Percentiles rank a stretch among this genome's conserved stretches.
These are phyloP conservation scores for Phylloporus scabripes DNA, from an alignment of 768 basidiomycete species.

Conservation along the genomic window DNA sequence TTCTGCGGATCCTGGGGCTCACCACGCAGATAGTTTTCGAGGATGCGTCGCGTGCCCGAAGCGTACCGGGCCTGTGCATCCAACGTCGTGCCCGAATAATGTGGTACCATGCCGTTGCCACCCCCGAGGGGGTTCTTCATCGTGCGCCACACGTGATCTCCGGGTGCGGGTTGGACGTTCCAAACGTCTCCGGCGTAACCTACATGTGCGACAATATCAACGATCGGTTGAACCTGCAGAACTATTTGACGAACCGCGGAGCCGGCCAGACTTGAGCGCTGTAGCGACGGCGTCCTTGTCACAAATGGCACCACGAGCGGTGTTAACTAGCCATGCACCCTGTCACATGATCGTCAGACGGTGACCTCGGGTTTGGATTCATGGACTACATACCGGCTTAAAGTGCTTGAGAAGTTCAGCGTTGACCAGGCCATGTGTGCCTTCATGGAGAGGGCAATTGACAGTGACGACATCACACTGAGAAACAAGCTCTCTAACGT, in stretches of 20 bases:
- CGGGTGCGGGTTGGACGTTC: conserved; percentile 82
- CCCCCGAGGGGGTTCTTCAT: conserved; percentile 75
- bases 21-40: conserved; percentile 60
- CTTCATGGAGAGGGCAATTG: conserved; percentile 82
- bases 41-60: conserved; percentile 58
- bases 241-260: conserved; percentile 40
- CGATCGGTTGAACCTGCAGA: not conserved
- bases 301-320: conserved; percentile 85
- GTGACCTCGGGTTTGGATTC: no score
- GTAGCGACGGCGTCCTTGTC: conserved; percentile 73
- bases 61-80: conserved; percentile 88
- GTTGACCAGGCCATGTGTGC: conserved; percentile 73
- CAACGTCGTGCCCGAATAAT: conserved; percentile 82
- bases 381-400: conserved; percentile 40
- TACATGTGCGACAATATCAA: not conserved
- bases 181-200: conserved; percentile 59
- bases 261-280: conserved; percentile 70
- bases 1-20: conserved; percentile 71
- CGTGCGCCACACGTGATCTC: conserved; percentile 79
- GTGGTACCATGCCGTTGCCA: conserved; percentile 85
- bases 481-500: conserved; percentile 56
- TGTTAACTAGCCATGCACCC: conserved; percentile 91
- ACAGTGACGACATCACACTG: conserved; percentile 77
- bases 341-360: conserved; percentile 26
- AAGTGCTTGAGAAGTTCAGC: conserved; percentile 75